Evolutionary conservation across 306 rosid species (phyloP).

Genomic region (Abrus pulchellus): DNA sequence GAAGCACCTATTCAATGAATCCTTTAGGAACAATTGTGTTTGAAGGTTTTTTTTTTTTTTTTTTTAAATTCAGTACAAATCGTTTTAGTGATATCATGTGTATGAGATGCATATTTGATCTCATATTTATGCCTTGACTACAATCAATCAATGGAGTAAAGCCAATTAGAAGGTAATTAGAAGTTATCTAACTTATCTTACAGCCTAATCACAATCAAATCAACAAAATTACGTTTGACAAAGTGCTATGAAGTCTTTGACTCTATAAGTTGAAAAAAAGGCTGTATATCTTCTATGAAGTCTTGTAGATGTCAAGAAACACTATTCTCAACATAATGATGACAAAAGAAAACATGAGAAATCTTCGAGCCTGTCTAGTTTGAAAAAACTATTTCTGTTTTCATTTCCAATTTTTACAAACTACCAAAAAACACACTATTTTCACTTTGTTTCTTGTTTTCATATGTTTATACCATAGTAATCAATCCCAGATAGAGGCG

Average conservation of each 20-base stretch:
- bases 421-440: too few species aligned
- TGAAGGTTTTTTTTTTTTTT: neutral
- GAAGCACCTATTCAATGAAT: neutral
- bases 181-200: constrained; percentile 13
- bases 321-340: neutral
- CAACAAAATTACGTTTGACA: neutral
- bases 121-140: neutral
- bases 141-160: constrained; percentile 9
- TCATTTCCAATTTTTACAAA: too few species aligned
- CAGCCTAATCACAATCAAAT: neutral
- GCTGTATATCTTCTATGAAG: constrained; percentile 3
- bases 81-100: neutral
- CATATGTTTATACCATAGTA: too few species aligned
- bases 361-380: neutral
- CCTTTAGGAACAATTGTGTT: neutral
- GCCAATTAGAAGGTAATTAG: neutral
- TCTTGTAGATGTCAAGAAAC: neutral
- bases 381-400: too few species aligned
- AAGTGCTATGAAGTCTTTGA: neutral
- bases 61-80: neutral
- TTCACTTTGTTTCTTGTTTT: too few species aligned
- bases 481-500: too few species aligned
- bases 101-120: constrained; percentile 5
- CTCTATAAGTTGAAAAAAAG: neutral
- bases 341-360: constrained; percentile 16